phyloP scores from a whole-genome alignment of 2,329 filamentous ascomycete genomes.

The Trichothecium sympodiale region DNA sequence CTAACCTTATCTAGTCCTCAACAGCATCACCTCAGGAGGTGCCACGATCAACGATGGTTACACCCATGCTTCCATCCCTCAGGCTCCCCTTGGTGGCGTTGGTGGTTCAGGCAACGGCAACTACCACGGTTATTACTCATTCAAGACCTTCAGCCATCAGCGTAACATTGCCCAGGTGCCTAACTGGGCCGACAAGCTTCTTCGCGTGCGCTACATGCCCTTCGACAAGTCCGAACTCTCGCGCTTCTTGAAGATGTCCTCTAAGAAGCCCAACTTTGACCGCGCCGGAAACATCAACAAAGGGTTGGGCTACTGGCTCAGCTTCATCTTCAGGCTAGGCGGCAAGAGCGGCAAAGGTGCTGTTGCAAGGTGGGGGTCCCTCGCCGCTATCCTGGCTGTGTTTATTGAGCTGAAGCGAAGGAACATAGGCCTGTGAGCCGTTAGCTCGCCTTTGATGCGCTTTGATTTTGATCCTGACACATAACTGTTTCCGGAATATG shows the following conservation, averaged over 20 bases:
- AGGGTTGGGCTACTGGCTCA: conserved; percentile 43
- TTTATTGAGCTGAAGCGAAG: conserved; percentile 19
- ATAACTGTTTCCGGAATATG: too few relatives aligned
- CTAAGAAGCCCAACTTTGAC: conserved; percentile 47
- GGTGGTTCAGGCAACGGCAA: conserved; percentile 35
- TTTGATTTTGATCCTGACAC: too few relatives aligned
- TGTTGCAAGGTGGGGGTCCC: conserved; percentile 36
- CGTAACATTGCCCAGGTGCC: conserved; percentile 25
- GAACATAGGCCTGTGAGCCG: conserved; percentile 18
- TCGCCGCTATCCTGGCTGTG: conserved; percentile 27
- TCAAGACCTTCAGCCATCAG: conserved; percentile 30
- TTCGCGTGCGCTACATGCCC: conserved; percentile 59
- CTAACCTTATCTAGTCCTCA: conserved; percentile 23
- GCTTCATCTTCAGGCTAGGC: conserved; percentile 40
- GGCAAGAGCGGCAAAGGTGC: conserved; percentile 35
- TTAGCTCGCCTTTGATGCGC: too few relatives aligned
- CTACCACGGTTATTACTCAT: conserved; percentile 37
- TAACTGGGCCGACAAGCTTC: conserved; percentile 31
- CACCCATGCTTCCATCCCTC: conserved; percentile 28
- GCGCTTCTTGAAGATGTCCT: conserved; percentile 30
- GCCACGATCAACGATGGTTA: conserved; percentile 39
- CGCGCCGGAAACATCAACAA: conserved; percentile 41
- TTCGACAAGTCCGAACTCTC: conserved; percentile 37
- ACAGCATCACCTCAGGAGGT: conserved; percentile 32
- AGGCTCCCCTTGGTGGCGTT: conserved; percentile 37